These are phyloP conservation scores for Hyphodiscus hymeniophilus DNA, from an alignment of 495 filamentous ascomycete species.

Conservation along the genomic window DNA sequence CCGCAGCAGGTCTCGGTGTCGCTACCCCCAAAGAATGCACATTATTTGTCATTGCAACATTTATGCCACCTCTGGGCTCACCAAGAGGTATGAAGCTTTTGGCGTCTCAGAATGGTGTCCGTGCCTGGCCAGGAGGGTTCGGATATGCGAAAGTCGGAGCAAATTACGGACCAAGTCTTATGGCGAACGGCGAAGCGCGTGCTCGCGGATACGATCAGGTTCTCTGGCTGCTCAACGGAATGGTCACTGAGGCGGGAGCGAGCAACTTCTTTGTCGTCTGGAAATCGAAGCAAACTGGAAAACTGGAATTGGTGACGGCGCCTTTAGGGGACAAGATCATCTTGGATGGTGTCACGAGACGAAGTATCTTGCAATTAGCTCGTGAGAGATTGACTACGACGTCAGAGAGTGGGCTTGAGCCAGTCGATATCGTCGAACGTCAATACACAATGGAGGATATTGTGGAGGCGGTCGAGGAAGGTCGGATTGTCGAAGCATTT, in stretches of 20 bases:
- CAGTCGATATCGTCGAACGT: conserved; percentile 67
- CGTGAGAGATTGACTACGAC: conserved; percentile 43
- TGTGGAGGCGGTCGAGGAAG: conserved; percentile 61
- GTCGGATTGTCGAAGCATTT: conserved; percentile 75
- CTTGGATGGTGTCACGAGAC: conserved; percentile 74
- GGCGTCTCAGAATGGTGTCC: conserved; percentile 66
- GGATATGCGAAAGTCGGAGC: conserved; percentile 86
- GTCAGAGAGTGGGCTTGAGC: conserved; percentile 34
- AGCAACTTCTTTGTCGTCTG: conserved; percentile 88
- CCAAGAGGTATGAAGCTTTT: conserved; percentile 64
- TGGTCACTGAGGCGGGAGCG: conserved; percentile 86
- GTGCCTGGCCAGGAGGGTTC: conserved; percentile 90
- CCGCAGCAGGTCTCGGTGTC: conserved; percentile 69
- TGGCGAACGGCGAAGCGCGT: conserved; percentile 65
- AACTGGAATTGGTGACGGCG: conserved; percentile 71
- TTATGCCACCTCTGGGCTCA: conserved; percentile 55
- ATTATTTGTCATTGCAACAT: conserved; percentile 68
- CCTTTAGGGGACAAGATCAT: conserved; percentile 75
- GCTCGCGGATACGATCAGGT: conserved; percentile 73
- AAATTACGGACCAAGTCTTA: conserved; percentile 79
- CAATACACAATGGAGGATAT: conserved; percentile 76
- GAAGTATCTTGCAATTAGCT: conserved; percentile 68
- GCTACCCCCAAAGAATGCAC: conserved; percentile 74
- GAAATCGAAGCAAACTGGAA: conserved; percentile 52
- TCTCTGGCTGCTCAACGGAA: conserved; percentile 78